These are phyloP conservation scores for Paecilomyces sp. DNA, from an alignment of 2,329 filamentous ascomycete genomes.

Conservation along the genomic window DNA sequence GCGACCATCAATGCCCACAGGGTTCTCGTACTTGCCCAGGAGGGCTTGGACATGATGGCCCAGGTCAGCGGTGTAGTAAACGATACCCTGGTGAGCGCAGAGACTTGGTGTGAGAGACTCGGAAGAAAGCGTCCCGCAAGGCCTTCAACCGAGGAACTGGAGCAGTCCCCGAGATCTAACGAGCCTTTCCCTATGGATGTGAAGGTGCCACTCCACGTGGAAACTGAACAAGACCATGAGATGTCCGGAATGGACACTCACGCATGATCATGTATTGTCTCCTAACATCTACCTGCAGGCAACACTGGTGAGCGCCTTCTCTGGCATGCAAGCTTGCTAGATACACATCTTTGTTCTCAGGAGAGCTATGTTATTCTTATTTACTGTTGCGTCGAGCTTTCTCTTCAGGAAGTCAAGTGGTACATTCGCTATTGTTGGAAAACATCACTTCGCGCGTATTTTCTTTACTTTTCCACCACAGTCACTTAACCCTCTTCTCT, in stretches of 20 bases:
- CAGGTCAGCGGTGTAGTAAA: conserved; percentile 85
- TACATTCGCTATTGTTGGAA: neutral
- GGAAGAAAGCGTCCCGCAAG: conserved; percentile 44
- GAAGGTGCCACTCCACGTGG: neutral
- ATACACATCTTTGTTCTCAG: neutral
- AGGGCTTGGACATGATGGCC: conserved; percentile 88
- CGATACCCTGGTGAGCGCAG: conserved; percentile 81
- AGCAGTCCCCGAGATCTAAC: conserved; percentile 4
- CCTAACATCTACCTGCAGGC: too few species aligned
- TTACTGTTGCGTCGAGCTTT: neutral
- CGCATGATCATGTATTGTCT: neutral
- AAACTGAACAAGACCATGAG: neutral
- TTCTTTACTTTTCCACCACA: neutral
- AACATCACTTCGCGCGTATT: neutral
- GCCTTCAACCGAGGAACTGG: conserved; percentile 13
- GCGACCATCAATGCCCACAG: conserved; percentile 58
- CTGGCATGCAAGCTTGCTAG: too few species aligned
- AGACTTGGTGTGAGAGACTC: conserved; percentile 80
- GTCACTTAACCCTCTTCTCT: neutral
- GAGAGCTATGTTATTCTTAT: neutral
- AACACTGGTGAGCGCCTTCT: neutral
- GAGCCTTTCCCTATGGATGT: neutral
- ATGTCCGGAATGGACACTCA: neutral
- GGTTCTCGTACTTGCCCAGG: conserved; percentile 77
- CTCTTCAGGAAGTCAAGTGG: neutral